Evolutionary conservation across 1,284 basidiomycete species (phyloP), one percentile per base, ranked within the genome.

Genomic region (Leccinum fuscescens): DNA sequence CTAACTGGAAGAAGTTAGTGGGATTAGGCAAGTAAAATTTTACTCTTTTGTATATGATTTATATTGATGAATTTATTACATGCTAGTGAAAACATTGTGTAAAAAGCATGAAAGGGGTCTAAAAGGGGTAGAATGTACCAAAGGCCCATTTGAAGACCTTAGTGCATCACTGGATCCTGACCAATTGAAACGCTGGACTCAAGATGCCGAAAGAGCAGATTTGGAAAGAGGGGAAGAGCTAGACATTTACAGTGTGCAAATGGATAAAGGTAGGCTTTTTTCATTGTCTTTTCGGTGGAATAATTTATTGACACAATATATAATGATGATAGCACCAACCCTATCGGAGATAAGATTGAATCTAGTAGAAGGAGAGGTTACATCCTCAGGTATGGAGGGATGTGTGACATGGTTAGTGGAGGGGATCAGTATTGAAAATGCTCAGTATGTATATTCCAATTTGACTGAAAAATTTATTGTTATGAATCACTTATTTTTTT

Each of bases 341-440:
- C 37, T 39, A 39, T 39, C 7, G 7, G 14, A 39, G 15, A 39
- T 39, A 39, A 39, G 37, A 7, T 39, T 39, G 7, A 39, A 39
- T 39, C 37, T 39, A n/a, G 37, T 39, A 39, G 27, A 27, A 27
- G 37, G 15, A 39, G 37, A n/a, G 37, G 7, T 39, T 39, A 39
- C 37, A 31, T 31, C 29, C 9, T 31, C 29, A 31, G 29, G 29
- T 31, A 31, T 31, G 29, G 29, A 31, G 9, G 46, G 46, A 2
- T 49, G 48, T 3, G 9, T 64, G 6, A 24, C 12, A 1, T 64
- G 46, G 37, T 53, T 64, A n/a, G 33, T 64, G 6, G 44, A 52
- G 11, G 58, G 54, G 6, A 60, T 64, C 6, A 52, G 48, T 8
- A 60, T 64, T 22, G 57, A 64, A 33, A 37, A 64, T 64, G 37